Evolutionary conservation across 2,329 filamentous ascomycete genomes (phyloP).

Genomic region (Madurella fahalii): DNA sequence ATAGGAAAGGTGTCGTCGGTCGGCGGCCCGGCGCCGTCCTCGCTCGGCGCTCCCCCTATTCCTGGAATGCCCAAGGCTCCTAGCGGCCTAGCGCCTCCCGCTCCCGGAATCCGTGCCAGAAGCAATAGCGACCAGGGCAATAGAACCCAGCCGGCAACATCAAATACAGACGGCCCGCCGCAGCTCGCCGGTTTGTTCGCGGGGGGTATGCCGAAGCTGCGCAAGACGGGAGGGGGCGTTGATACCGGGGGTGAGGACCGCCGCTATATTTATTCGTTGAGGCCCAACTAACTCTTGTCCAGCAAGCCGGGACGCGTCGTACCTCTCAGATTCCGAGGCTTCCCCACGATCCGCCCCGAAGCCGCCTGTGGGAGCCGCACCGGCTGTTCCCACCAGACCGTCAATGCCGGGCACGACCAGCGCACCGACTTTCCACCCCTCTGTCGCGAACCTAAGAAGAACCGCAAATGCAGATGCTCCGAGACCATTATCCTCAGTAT

Average conservation of each 20-base stretch:
- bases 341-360: constrained; percentile 48
- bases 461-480: constrained; percentile 44
- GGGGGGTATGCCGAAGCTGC: constrained; percentile 91
- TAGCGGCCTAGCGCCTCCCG: constrained; percentile 66
- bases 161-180: constrained; percentile 58
- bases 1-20: constrained; percentile 50
- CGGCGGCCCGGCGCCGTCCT: constrained; percentile 54
- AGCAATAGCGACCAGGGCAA: constrained; percentile 77
- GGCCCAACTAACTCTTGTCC: constrained; percentile 20
- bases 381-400: constrained; percentile 55
- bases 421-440: constrained; percentile 46
- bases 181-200: constrained; percentile 87
- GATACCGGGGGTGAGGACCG: constrained; percentile 60
- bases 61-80: constrained; percentile 59
- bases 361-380: constrained; percentile 55
- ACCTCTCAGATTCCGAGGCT: constrained; percentile 75
- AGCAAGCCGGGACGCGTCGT: constrained; percentile 67
- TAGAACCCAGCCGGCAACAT: constrained; percentile 40
- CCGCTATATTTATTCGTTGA: not conserved
- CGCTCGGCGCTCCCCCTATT: constrained; percentile 75
- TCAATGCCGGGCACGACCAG: constrained; percentile 46
- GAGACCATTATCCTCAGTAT: constrained; percentile 58
- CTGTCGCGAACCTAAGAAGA: constrained; percentile 60
- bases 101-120: constrained; percentile 65
- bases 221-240: constrained; percentile 77